These are phyloP conservation scores for Fomitopsis pinicola DNA, from an alignment of 1,284 basidiomycete species.

Conservation along the genomic window DNA sequence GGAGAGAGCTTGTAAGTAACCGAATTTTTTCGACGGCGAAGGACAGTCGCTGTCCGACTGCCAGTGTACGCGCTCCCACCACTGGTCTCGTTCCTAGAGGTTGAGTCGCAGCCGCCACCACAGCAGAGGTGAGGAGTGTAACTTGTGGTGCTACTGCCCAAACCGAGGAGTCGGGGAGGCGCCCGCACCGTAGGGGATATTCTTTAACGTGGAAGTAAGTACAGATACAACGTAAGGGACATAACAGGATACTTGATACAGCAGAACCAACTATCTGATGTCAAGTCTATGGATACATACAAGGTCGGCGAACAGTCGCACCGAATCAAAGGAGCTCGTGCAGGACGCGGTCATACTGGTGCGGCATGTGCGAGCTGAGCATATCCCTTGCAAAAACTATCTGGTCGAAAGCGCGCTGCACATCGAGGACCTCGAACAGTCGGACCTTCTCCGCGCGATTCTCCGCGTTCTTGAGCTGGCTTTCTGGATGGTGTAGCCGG, in stretches of 20 bases:
- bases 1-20: too few species aligned
- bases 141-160: too few species aligned
- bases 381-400: constrained; percentile 79
- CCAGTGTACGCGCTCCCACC: too few species aligned
- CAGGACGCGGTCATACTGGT: constrained; percentile 46
- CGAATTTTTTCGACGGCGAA: too few species aligned
- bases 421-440: constrained; percentile 71
- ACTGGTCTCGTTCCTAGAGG: too few species aligned
- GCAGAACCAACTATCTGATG: background rate
- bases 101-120: too few species aligned
- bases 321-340: constrained; percentile 46
- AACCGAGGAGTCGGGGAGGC: too few species aligned
- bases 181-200: too few species aligned
- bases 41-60: too few species aligned
- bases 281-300: background rate
- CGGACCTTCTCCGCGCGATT: constrained; percentile 44
- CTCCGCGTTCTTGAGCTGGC: constrained; percentile 1
- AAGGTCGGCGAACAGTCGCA: background rate
- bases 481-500: constrained; percentile 22
- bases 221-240: background rate
- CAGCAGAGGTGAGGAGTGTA: too few species aligned
- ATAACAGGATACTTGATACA: background rate
- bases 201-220: too few species aligned
- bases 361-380: constrained; percentile 55
- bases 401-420: constrained; percentile 74